Evolutionary conservation across 2,329 filamentous ascomycete species (phyloP).

Genomic region (Exserohilum turcica): DNA sequence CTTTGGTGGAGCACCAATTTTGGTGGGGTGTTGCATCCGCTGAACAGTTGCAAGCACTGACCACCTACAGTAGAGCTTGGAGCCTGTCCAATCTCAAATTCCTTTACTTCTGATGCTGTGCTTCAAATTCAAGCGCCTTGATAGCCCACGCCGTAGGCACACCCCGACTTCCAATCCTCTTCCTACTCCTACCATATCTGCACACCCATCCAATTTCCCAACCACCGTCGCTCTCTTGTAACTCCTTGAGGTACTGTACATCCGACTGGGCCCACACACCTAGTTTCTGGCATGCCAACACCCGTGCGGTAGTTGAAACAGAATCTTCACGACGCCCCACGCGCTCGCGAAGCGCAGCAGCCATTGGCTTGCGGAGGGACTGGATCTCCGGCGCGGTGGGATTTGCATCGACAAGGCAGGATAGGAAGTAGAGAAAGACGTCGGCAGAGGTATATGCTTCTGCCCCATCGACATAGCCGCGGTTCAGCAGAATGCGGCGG

Average conservation of each 20-base stretch:
- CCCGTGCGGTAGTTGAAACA: slow-evolving; percentile 35
- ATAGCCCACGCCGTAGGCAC: slow-evolving; percentile 32
- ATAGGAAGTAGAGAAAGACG: slow-evolving; percentile 41
- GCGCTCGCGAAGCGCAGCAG: slow-evolving; percentile 28
- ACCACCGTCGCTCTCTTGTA: slow-evolving; percentile 44
- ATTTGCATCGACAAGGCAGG: slow-evolving; percentile 27
- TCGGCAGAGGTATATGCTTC: slow-evolving; percentile 42
- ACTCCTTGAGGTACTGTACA: slow-evolving; percentile 22
- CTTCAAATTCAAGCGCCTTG: slow-evolving; percentile 22
- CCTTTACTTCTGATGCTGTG: neutral
- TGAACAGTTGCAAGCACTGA: too few relatives aligned
- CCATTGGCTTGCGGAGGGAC: slow-evolving; percentile 26
- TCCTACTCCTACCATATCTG: slow-evolving; percentile 18
- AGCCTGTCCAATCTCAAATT: too few relatives aligned
- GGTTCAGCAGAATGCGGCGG: slow-evolving; percentile 14
- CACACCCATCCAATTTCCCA: slow-evolving; percentile 42
- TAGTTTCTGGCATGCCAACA: slow-evolving; percentile 35
- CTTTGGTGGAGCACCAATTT: too few relatives aligned
- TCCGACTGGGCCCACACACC: slow-evolving; percentile 21
- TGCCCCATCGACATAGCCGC: slow-evolving; percentile 42
- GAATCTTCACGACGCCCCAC: slow-evolving; percentile 30
- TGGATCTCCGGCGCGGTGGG: slow-evolving; percentile 23
- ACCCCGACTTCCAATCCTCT: slow-evolving; percentile 26
- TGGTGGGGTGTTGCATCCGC: too few relatives aligned
- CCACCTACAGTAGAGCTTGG: too few relatives aligned